phyloP scores from a whole-genome alignment of 208 protist genomes.

The Acanthamoeba lenticulata region DNA sequence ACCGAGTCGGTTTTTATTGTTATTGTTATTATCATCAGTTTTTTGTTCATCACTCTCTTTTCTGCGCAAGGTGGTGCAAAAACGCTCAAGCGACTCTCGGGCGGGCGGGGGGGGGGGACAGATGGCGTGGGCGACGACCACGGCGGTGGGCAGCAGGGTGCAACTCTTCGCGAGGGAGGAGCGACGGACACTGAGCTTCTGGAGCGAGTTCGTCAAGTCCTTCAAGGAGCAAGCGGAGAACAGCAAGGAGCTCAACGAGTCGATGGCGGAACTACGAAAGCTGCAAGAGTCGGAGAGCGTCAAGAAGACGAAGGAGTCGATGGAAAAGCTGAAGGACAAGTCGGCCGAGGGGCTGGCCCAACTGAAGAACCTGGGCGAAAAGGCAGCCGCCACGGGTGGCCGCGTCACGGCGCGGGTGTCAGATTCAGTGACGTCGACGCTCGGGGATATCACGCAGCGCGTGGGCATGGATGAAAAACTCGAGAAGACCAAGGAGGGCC shows the following conservation, averaged over 20 bases:
- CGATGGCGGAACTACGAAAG: not conserved
- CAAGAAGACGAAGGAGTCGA: slow-evolving; percentile 50
- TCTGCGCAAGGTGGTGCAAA: too few species aligned
- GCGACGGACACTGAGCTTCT: slow-evolving; percentile 1
- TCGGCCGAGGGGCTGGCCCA: not conserved
- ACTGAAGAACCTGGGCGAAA: slow-evolving; percentile 6
- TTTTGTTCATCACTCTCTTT: too few species aligned
- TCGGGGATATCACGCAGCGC: slow-evolving; percentile 5
- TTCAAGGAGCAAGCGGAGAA: slow-evolving; percentile 40
- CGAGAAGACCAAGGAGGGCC: slow-evolving; percentile 41
- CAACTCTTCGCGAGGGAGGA: not conserved
- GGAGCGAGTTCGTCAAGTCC: slow-evolving; percentile 44
- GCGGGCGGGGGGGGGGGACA: not conserved
- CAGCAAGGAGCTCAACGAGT: slow-evolving; percentile 53
- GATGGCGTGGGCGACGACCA: not conserved
- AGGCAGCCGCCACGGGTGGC: not conserved
- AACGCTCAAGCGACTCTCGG: too few species aligned
- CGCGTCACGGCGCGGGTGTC: not conserved
- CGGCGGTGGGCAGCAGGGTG: too few species aligned
- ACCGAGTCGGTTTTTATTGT: too few species aligned
- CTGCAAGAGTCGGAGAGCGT: slow-evolving; percentile 33
- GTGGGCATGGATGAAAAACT: not conserved
- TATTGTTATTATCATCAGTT: too few species aligned
- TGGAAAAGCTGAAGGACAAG: slow-evolving; percentile 35
- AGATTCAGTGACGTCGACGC: not conserved